Evolutionary conservation across 176 grass and related monocot genomes (phyloP), one percentile per base, ranked within the genome.

Genomic region (Triticum dicoccoides): DNA sequence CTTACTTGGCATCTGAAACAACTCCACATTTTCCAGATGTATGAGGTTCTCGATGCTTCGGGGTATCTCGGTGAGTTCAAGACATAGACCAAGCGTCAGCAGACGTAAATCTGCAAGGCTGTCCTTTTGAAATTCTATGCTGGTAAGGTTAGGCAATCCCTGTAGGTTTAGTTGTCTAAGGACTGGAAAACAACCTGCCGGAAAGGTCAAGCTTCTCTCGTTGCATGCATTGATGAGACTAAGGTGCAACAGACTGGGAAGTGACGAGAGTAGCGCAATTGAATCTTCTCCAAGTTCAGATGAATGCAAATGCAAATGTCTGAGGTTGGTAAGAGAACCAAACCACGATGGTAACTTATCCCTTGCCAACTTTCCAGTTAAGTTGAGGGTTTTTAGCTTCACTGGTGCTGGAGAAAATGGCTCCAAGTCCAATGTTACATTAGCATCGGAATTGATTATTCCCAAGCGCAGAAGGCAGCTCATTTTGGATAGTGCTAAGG

Each of bases 121-220:
- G 4, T 56, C 70, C 71, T 71, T 21, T 6, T 87, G 35, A 76
- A 92, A 87, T 59, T 62, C 80, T 38, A 92, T 81, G 79, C 18
- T 65, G 7, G 3, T 29, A 32, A 89, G 84, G 5, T 78, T 58
- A n/a, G 23, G 21, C 62, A 89, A 65, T 11, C 61, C 35, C 0
- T 29, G 18, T 37, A 89, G 42, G 1, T 15, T 54, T 17, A 89
- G 87, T 14, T 20, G 24, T 24, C 3, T 47, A 10, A 92, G 80
- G 0, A 11, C 68, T 3, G 45, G 45, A 51, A 80, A 75, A 13
- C 61, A 42, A 18, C 69, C 73, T 12, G 1, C 6, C 2, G 3
- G 7, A 35, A 92, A 89, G 29, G 18, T 35, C 59, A 84, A 67
- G 10, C 3, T 35, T 3, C 4, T 62, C 0, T 49, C 87, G 1